Base-by-base conservation (phyloP, 2,329 filamentous ascomycete species). In the Microdochium paspali region DNA sequence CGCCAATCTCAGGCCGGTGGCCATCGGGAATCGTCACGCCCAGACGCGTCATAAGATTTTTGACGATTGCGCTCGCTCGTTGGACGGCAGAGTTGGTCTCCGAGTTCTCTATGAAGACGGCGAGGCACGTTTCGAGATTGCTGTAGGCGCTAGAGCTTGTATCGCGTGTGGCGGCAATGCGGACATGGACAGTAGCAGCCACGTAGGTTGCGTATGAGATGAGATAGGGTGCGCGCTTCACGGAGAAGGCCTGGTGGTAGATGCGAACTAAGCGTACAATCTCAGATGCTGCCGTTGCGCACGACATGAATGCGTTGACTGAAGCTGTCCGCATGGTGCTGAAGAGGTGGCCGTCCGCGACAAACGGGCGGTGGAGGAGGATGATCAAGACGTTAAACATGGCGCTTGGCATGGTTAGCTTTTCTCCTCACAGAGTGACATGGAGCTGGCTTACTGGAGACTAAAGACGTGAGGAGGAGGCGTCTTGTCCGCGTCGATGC, bases 161-260 rank as follows among this genome's bases (percentile, higher is more conserved):
- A 7, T 64, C 62, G 9, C 69, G 63, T 40, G 70, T 69, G 3
- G 74, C 71, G 0, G 74, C 73, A 5, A 73, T 71, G 3, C 73
- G 72, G 0, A 69, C 70, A 45, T 73, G 69, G 18, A 79, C 76
- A 0, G 73, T 78, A 0, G 73, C 73, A 3, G 68, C 68, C 1
- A 77, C 73, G 49, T 79, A 80, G 0, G 72, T 76, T 0, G 76
- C 73, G 54, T 80, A 80, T 0, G 72, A 74, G 18, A 79, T 67
- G 1, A 79, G 58, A 47, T 79, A 79, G 0, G 76, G 76, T 0
- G 75, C 71, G 10, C 66, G 59, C 10, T 63, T 59, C 2, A 76
- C 63, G 1, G 67, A 70, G 35, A 73, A 77, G 0, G 66, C 60
- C 25, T 59, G 57, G 23, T 73, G 63, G 42, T 77, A 77, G 4